Conservation (phyloP, 1,139 yeast genomes). For the Pichia sp. region DNA sequence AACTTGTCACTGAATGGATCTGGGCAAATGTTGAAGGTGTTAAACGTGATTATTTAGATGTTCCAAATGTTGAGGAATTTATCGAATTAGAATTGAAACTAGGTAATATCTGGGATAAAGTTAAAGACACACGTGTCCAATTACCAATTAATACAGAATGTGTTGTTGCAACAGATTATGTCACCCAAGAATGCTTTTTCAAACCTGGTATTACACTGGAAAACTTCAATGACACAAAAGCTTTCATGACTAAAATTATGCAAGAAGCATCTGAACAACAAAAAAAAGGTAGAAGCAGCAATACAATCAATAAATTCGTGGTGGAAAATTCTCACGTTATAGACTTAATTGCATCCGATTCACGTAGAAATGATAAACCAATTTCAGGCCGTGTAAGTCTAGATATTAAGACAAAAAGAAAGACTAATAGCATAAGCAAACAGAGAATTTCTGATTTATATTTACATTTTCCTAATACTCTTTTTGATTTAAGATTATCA, state of each 20-base stretch:
- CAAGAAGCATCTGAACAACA: constrained; percentile 34
- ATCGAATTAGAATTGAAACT: constrained; percentile 80
- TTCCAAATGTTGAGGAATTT: constrained; percentile 37
- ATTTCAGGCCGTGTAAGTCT: constrained; percentile 57
- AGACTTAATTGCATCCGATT: constrained; percentile 28
- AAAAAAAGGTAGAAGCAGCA: constrained; percentile 20
- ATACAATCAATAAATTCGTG: constrained; percentile 26
- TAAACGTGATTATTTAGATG: constrained; percentile 31
- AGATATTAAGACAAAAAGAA: constrained; percentile 61
- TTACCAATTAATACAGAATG: constrained; percentile 76
- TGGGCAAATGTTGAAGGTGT: constrained; percentile 70
- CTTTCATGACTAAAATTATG: constrained; percentile 39
- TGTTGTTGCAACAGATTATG: constrained; percentile 48
- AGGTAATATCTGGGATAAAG: constrained; percentile 68
- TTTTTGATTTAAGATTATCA: constrained; percentile 71
- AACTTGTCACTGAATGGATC: constrained; percentile 83
- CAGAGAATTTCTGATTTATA: constrained; percentile 64
- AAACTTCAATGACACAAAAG: constrained; percentile 55
- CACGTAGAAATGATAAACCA: constrained; percentile 45
- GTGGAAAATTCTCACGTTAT: constrained; percentile 29
- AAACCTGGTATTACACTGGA: constrained; percentile 66
- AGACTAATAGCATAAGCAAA: constrained; percentile 63
- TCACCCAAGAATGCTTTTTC: constrained; percentile 52
- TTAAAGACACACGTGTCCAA: constrained; percentile 55
- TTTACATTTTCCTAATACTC: constrained; percentile 68